These are phyloP conservation scores for Jatropha curcas DNA, from an alignment of 345 rosid species.

Conservation along the genomic window DNA sequence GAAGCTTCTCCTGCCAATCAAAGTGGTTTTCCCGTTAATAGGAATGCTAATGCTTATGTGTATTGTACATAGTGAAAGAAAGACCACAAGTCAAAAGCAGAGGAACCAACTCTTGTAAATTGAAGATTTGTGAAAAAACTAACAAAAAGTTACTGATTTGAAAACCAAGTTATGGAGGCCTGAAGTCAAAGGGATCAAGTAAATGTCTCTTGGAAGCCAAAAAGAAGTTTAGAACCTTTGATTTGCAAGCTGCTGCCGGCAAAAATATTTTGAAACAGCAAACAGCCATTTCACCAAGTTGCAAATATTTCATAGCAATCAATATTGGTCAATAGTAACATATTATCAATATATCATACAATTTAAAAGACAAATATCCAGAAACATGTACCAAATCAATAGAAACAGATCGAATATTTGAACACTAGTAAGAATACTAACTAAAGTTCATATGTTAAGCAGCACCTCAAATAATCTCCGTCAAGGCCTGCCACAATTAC, in stretches of 20 bases:
- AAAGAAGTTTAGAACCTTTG: no score
- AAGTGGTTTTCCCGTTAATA: not conserved
- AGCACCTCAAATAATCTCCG: conserved; percentile 85
- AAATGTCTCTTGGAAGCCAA: no score
- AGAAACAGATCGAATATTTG: not conserved
- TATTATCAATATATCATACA: not conserved
- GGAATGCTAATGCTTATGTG: not conserved
- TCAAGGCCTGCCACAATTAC: conserved; percentile 81
- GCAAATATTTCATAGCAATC: not conserved
- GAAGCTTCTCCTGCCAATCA: conserved; percentile 66
- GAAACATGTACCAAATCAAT: not conserved
- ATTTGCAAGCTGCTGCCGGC: no score
- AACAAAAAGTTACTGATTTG: no score
- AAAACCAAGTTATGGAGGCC: no score
- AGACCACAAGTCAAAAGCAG: not conserved
- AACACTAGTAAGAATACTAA: not conserved
- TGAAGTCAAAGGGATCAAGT: no score
- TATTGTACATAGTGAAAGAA: no score
- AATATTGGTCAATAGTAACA: not conserved
- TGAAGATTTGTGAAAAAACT: no score
- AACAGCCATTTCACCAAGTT: no score
- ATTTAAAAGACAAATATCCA: no score
- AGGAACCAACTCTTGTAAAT: no score
- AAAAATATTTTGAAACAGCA: no score
- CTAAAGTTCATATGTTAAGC: not conserved